Base-by-base conservation (phyloP, 192 early-diverging fungal genomes). In the Blastocladiella britannica region DNA sequence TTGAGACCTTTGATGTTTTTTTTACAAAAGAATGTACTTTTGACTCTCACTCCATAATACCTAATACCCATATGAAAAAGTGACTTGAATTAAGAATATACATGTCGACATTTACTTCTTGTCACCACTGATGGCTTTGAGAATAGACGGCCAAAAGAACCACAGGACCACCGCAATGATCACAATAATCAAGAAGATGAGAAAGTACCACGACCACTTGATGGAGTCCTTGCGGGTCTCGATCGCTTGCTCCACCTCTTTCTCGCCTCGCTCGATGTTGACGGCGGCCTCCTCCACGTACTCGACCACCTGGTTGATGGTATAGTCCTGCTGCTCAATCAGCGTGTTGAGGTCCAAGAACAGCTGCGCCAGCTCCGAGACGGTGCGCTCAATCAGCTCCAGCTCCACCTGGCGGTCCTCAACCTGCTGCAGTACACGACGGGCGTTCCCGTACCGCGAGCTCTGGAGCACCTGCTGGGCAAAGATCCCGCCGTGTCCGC, bases 281-380 rank as follows among this genome's bases (percentile, higher is more conserved):
- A 1, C 4, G 15, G 37, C n/a, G 15, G 37, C n/a, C 37, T 9
- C 37, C 37, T 47, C 37, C 2, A 47, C 37, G 37, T 47, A 47
- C 37, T 47, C 37, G 37, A 20, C n/a, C 37, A 47, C 37, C n/a
- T 47, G 37, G n/a, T 47, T 47, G 37, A 47, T 47, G 15, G 37
- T 47, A 4, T 47, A 47, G n/a, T 47, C 37, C 37, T 47, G 37
- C 37, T 47, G 37, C 37, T 47, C 37, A 47, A 47, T 47, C 37
- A 47, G 15, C 37, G 37, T 47, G 4, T 47, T 47, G 15, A 47
- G n/a, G 15, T 47, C 37, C 15, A 47, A 20, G 15, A 47, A 47
- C 37, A 47, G 4, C n/a, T 47, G 37, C 15, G 37, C 37, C 37
- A 47, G 15, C n/a, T 47, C 37, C 37, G 12, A 9, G 37, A 47